Evolutionary conservation across 345 rosid genomes (phyloP).

Genomic region (Gossypium thurberi): DNA sequence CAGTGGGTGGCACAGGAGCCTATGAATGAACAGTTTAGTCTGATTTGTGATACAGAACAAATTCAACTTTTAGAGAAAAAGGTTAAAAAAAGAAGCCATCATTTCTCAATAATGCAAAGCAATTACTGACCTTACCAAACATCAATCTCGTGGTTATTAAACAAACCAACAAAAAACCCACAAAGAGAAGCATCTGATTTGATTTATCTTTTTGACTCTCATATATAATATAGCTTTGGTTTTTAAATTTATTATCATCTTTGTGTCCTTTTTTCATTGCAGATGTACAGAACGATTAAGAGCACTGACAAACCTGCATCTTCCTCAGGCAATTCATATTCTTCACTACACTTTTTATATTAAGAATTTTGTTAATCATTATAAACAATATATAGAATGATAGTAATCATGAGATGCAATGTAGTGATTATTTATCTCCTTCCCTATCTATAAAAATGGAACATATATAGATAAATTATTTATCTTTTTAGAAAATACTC

Average conservation of each 20-base stretch:
- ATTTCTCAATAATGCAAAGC: constrained; percentile 58
- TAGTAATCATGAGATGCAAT: too few relatives aligned
- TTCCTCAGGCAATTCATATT: constrained; percentile 35
- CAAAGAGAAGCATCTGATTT: constrained; percentile 30
- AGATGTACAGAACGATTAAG: constrained; percentile 63
- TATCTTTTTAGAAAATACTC: too few relatives aligned
- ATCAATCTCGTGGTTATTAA: constrained; percentile 43
- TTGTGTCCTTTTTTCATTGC: constrained; percentile 21
- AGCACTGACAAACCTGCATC: constrained; percentile 51
- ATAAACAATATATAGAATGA: too few relatives aligned
- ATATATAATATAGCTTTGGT: too few relatives aligned
- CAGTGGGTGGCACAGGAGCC: constrained; percentile 30
- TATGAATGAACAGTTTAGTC: constrained; percentile 32
- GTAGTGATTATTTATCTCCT: background rate
- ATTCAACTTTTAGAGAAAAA: constrained; percentile 26
- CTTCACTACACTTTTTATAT: background rate
- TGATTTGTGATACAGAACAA: constrained; percentile 26
- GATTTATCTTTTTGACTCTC: constrained; percentile 11
- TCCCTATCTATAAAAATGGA: too few relatives aligned
- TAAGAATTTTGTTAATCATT: background rate
- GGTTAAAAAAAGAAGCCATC: constrained; percentile 35
- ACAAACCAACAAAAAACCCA: constrained; percentile 24
- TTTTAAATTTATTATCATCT: background rate
- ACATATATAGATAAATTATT: too few relatives aligned
- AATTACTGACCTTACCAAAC: constrained; percentile 52